Evolutionary conservation across 140 eudicot genomes (phyloP).

Genomic region (Bidens hawaiensis): DNA sequence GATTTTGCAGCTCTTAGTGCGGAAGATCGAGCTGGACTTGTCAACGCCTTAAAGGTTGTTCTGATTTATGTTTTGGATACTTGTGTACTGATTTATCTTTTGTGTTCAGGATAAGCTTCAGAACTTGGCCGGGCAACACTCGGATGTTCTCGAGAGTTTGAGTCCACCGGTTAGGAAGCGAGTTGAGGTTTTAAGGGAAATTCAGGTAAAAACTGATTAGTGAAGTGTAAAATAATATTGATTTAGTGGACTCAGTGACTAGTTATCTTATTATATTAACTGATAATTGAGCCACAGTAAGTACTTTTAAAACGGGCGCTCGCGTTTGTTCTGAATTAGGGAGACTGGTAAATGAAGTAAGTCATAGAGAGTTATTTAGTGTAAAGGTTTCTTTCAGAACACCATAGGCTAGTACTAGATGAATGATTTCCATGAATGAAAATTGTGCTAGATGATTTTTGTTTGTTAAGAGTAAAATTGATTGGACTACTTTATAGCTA

Average conservation of each 20-base stretch:
- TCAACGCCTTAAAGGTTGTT: slow-evolving; percentile 69
- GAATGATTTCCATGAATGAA: background rate
- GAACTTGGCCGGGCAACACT: slow-evolving; percentile 65
- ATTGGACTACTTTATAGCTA: too few species aligned
- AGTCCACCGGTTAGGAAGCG: slow-evolving; percentile 70
- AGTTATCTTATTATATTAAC: background rate
- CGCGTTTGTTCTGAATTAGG: background rate
- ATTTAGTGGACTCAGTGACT: background rate
- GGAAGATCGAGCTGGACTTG: slow-evolving; percentile 84
- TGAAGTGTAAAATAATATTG: too few species aligned
- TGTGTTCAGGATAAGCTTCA: slow-evolving; percentile 65
- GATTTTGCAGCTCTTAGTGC: slow-evolving; percentile 54
- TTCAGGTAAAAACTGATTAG: slow-evolving; percentile 82
- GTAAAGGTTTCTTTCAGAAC: background rate
- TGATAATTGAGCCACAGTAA: background rate
- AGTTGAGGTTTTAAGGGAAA: slow-evolving; percentile 63
- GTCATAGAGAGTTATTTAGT: background rate
- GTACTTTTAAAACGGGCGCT: background rate
- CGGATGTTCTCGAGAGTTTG: slow-evolving; percentile 54
- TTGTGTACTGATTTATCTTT: background rate
- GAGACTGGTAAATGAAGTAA: background rate
- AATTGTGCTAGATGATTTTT: background rate
- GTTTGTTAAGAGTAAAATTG: background rate
- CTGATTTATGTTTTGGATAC: background rate
- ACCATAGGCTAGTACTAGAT: background rate